Evolutionary conservation across 73 alveolate species (phyloP), one percentile per base, ranked within the genome.

Genomic region (Paramecium octaurelia): DNA sequence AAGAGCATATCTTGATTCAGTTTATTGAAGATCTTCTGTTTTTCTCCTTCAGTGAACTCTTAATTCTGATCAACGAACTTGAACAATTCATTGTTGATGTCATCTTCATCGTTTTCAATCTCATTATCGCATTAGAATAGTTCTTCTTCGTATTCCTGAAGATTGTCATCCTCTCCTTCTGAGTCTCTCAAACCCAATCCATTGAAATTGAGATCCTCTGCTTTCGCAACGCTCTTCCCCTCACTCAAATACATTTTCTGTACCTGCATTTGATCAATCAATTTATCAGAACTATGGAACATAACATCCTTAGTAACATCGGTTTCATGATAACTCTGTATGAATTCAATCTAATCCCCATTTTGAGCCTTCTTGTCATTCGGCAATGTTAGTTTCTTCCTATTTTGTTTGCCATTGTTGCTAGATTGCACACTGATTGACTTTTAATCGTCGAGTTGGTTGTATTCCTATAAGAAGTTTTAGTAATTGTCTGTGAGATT

Each of bases 221-320:
- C 58, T 38, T 75, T 75, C 4, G 70, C 38, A 12, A 44, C 48
- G 6, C 76, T 42, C 35, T 43, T 80, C 14, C 91, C 91, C 58
- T 80, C 91, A 46, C 91, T 80, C 68, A 12, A 48, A 80, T 80
- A 80, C 91, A 80, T 80, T 23, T 46, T 43, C 8, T 80, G 14
- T 5, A 38, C 75, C 57, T 42, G 29, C 27, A 80, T 40, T 20
- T 42, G 14, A 24, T 80, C 91, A 80, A 44, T 80, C 8, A 80
- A 80, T 46, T 80, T 80, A 27, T 80, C 91, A 38, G 48, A 46
- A 46, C 91, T 80, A 80, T 80, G 91, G 24, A 44, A 80, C 50
- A 46, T 46, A 2, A 44, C 31, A 80, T 80, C 91, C 34, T 80
- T 80, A 12, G 91, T 80, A 8, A 73, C 40, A 73, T 80, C 91